Base-by-base conservation (phyloP, 352 stramenopile genomes). In the Stramenopiles sp. region DNA sequence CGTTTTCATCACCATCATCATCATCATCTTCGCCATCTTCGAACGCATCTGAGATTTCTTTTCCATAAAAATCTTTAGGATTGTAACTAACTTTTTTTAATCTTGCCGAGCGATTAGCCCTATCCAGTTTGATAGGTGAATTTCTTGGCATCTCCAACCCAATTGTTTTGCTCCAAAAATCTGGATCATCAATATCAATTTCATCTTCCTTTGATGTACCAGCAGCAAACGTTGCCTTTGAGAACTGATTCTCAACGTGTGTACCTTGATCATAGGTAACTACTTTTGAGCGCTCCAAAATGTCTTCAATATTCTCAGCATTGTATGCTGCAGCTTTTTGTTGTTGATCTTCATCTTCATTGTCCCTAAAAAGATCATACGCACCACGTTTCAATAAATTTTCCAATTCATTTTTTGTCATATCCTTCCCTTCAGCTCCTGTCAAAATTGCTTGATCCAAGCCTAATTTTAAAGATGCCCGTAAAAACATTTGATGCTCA, bases 91-190 rank as follows among this genome's bases (percentile, higher is more conserved):
- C 38, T 53, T 13, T 53, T 53, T 53, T 53, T 13, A 53, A 13
- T 13, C 38, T 53, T 4, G 38, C 38, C 4, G 65, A 43, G 4
- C 65, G 65, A 32, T 7, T 43, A 7, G 65, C 65, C 7, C 65
- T 4, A 76, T 76, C 65, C 4, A 32, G 31, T 43, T 43, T 76
- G 4, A 32, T 76, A 7, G 65, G 65, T 43, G 32, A 43, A 43
- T 84, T 89, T 6, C 85, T 83, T 6, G 89, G 84, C 13, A 82
- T 87, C 76, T 94, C 89, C 6, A 96, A 81, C 0, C 92, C 92
- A 32, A 96, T 88, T 0, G 98, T 94, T 84, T 99, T 99, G 80
- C 98, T 97, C 97, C 97, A 99, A 80, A 99, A 99, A 78, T 98
- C 87, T 0, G 97, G 97, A 83, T 99, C 97, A 79, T 98, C 92